These are phyloP conservation scores for Nissolia schottii DNA, from an alignment of 306 rosid genomes.

Conservation along the genomic window DNA sequence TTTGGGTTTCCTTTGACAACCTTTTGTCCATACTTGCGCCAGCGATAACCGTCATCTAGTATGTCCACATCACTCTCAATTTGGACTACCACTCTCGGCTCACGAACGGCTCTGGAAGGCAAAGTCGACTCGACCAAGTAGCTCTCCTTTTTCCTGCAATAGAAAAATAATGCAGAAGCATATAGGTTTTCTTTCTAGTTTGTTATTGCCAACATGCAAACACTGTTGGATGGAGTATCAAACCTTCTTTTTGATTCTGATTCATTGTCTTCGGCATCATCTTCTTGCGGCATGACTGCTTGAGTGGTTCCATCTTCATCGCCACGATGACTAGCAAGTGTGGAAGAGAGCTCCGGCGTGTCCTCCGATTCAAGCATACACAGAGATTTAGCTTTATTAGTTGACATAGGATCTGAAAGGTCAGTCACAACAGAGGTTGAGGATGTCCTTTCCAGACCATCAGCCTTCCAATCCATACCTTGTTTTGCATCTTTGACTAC, in stretches of 20 bases:
- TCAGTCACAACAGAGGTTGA: slow-evolving; percentile 55
- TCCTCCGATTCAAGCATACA: slow-evolving; percentile 47
- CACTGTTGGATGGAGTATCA: background rate
- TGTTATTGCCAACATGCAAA: background rate
- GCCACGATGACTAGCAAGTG: slow-evolving; percentile 51
- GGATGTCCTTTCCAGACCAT: slow-evolving; percentile 63
- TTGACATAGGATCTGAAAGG: slow-evolving; percentile 50
- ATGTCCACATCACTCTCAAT: slow-evolving; percentile 75
- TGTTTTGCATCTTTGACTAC: slow-evolving; percentile 36
- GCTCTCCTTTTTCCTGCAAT: slow-evolving; percentile 62
- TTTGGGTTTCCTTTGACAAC: slow-evolving; percentile 96
- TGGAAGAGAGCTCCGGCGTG: slow-evolving; percentile 66
- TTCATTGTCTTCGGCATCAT: slow-evolving; percentile 53
- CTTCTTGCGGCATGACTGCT: slow-evolving; percentile 42
- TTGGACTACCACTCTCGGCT: slow-evolving; percentile 83
- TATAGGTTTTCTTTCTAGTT: background rate
- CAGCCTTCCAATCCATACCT: slow-evolving; percentile 45
- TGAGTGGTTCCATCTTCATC: slow-evolving; percentile 53
- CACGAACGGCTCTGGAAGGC: slow-evolving; percentile 60
- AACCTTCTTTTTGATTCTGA: slow-evolving; percentile 77
- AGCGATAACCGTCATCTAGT: slow-evolving; percentile 92
- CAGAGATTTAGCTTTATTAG: slow-evolving; percentile 39
- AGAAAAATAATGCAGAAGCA: slow-evolving; percentile 22
- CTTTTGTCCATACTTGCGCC: slow-evolving; percentile 94
- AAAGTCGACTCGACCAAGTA: slow-evolving; percentile 44